Conservation (phyloP, 2,329 filamentous ascomycete species). For the Cladophialophora carrionii region DNA sequence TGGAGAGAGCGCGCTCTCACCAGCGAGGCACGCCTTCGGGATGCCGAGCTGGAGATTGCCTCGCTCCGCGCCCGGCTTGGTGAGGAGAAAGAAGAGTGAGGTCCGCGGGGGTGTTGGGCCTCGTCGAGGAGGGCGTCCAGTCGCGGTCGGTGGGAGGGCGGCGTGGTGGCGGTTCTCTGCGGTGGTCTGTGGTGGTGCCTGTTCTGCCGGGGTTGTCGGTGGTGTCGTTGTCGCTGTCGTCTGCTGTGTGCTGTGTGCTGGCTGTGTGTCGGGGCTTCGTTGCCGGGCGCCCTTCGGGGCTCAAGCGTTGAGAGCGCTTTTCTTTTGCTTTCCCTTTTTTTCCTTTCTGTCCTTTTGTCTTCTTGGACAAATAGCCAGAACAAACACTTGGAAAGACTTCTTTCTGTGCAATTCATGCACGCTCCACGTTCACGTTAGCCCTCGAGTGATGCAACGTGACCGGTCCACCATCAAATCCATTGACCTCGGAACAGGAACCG, state of each 20-base stretch:
- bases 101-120: background rate
- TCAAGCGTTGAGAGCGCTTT: conserved; percentile 1
- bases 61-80: conserved; percentile 8
- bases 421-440: background rate
- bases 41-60: conserved; percentile 14
- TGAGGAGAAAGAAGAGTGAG: background rate
- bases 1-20: conserved; percentile 15
- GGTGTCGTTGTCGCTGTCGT: background rate
- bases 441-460: background rate
- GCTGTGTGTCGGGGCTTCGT: conserved; percentile 2
- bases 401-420: background rate
- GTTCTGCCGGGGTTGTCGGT: background rate
- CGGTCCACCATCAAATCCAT: too few relatives aligned
- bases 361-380: background rate
- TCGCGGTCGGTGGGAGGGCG: background rate
- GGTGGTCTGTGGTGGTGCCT: background rate
- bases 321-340: conserved; percentile 8
- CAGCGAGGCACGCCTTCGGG: conserved; percentile 10
- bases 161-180: background rate
- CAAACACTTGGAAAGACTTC: background rate
- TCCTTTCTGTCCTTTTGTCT: background rate
- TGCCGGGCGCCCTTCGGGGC: conserved; percentile 10
- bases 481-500: too few relatives aligned
- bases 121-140: background rate
- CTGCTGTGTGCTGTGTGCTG: conserved; percentile 8